Conservation (phyloP, 306 rosid genomes). For the barrel medic (Medicago truncatula) region MtrunA17r5.0-ANR NC_053042.1:17308501-17309000, state of each 20-base stretch:
- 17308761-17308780: slow-evolving; percentile 73
- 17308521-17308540: slow-evolving; percentile 85
- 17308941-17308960: slow-evolving; percentile 70
- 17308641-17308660: slow-evolving; percentile 53
- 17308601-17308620: slow-evolving; percentile 57
- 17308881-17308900: slow-evolving; percentile 73
- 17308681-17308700: slow-evolving; percentile 50
- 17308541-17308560: slow-evolving; percentile 90
- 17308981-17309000: slow-evolving; percentile 80
- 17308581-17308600: slow-evolving; percentile 51
- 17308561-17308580: slow-evolving; percentile 63
- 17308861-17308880: slow-evolving; percentile 63
- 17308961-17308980: slow-evolving; percentile 62
- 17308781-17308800: slow-evolving; percentile 72
- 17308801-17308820: slow-evolving; percentile 67
- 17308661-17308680: slow-evolving; percentile 69
- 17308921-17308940: slow-evolving; percentile 83
- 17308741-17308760: slow-evolving; percentile 89
- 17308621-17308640: slow-evolving; percentile 59
- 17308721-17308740: slow-evolving; percentile 55
- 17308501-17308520: slow-evolving; percentile 77
- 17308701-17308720: slow-evolving; percentile 57
- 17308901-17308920: slow-evolving; percentile 76
- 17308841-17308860: slow-evolving; percentile 67
- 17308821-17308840: slow-evolving; percentile 52